A percentile compares a stretch with the other conserved stretches of the same genome.
phyloP scores from a whole-genome alignment of 257 asterid genomes.

The Gentiana macrophylla region DNA sequence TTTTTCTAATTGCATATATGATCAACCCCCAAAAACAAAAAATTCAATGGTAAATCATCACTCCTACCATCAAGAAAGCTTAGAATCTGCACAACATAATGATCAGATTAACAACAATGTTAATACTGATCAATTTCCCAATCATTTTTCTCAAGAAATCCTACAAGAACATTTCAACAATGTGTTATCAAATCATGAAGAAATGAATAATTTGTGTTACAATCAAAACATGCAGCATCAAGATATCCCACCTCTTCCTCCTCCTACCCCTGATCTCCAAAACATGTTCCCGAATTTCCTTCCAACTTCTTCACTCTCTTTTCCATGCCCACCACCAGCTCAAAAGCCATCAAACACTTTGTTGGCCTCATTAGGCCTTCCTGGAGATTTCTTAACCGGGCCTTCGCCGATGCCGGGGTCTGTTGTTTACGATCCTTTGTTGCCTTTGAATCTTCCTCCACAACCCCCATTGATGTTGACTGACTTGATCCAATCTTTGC shows the following conservation, averaged over 20 bases:
- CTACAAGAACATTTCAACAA: slow-evolving; percentile 7
- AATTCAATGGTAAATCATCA: no score
- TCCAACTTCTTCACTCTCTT: slow-evolving; percentile 39
- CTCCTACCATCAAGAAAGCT: no score
- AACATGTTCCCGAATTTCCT: slow-evolving; percentile 43
- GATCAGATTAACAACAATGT: slow-evolving; percentile 16
- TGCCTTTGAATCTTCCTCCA: slow-evolving; percentile 65
- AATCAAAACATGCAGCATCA: slow-evolving; percentile 16
- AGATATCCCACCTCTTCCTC: slow-evolving; percentile 18
- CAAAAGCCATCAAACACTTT: slow-evolving; percentile 31
- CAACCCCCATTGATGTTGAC: slow-evolving; percentile 61
- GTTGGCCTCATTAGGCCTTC: slow-evolving; percentile 55
- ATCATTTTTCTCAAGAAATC: slow-evolving; percentile 26
- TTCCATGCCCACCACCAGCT: slow-evolving; percentile 24
- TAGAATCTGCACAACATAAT: no score
- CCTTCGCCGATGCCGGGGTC: slow-evolving; percentile 11
- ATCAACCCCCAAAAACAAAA: no score
- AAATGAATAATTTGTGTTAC: slow-evolving; percentile 18
- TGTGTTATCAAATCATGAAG: slow-evolving; percentile 34
- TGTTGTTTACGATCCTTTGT: slow-evolving; percentile 51
- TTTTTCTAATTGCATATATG: no score
- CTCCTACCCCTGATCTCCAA: slow-evolving; percentile 43
- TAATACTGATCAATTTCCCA: slow-evolving; percentile 33
- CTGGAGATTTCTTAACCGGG: slow-evolving; percentile 39
- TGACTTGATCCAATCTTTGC: slow-evolving; percentile 65